Base-by-base conservation (phyloP, 2,329 filamentous ascomycete species). In the Thermothelomyces thermophilus region DNA sequence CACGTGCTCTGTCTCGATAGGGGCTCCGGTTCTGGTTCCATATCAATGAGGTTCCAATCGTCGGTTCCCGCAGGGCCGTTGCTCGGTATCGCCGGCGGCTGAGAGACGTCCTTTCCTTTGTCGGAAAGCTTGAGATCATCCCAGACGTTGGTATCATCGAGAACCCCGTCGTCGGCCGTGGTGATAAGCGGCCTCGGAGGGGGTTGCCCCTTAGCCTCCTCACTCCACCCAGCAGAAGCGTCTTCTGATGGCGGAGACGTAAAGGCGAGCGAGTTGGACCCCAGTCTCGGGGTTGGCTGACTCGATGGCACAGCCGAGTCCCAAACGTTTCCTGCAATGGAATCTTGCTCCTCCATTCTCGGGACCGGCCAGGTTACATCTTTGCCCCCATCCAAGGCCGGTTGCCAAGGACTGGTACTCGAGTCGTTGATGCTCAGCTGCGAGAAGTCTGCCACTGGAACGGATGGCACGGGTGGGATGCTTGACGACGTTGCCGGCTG, bases 41-140 rank as follows among this genome's bases (percentile, higher is more conserved):
- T 60, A 34, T 78, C 76, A 41, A 78, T 71, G 47, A 79, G 51
- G 47, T 73, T 77, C 76, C 76, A 79, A 34, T 73, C 75, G 5
- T 77, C 50, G 54, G 53, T 8, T 20, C 54, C 49, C 5, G 51
- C 24, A 41, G 47, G 35, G 13, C 46, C 36, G 17, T 43, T 31
- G 22, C 24, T 47, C 6, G 56, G 44, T 19, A 60, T 56, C 6
- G 60, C 46, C 14, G 58, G 51, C n/a, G 56, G 30, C 5, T 57
- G 54, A 3, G 61, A 55, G 1, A 65, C 65, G 20, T 59, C 65
- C 48, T 75, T 77, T 1, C 66, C 72, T 51, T 74, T 75, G 20
- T 66, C 65, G 5, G 60, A 46, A 0, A 62, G 58, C 5, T 66
- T 67, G 11, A 73, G 46, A 33, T 77, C 75, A 46, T 77, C 73